These are phyloP conservation scores for Aspergillus flavus DNA, from an alignment of 2,329 filamentous ascomycete genomes.

Conservation along the genomic window DNA sequence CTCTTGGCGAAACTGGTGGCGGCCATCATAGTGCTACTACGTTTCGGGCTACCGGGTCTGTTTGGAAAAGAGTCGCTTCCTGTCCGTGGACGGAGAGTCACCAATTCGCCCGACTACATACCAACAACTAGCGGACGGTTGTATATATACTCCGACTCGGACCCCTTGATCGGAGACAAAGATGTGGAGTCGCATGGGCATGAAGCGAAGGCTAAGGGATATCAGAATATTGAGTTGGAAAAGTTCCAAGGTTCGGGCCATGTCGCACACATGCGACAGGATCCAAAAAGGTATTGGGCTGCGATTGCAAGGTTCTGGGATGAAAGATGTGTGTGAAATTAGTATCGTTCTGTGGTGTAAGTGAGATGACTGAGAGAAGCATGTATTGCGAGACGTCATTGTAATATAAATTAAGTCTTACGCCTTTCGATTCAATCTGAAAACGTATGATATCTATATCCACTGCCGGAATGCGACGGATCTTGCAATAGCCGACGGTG, in stretches of 20 bases:
- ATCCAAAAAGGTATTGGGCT: conserved; percentile 5
- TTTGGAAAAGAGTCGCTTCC: background rate
- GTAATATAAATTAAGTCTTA: background rate
- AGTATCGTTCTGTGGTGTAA: background rate
- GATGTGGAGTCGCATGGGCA: conserved; percentile 6
- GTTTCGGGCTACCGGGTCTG: background rate
- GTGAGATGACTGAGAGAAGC: background rate
- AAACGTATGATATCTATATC: background rate
- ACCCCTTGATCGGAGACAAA: conserved; percentile 3
- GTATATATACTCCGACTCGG: conserved; percentile 9
- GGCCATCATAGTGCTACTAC: background rate
- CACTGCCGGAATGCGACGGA: background rate
- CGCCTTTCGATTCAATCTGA: background rate
- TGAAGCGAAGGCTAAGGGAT: conserved; percentile 1
- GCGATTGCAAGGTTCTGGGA: conserved; percentile 7
- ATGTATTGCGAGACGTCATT: background rate
- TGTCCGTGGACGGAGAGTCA: background rate
- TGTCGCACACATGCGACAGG: conserved; percentile 11
- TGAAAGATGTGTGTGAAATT: background rate
- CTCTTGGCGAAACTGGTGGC: conserved; percentile 1
- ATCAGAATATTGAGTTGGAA: background rate
- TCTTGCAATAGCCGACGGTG: background rate
- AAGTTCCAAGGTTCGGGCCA: conserved; percentile 8
- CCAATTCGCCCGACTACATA: conserved; percentile 2
- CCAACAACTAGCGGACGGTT: background rate